These are phyloP conservation scores for Niveomyces coronatus DNA, from an alignment of 2,329 filamentous ascomycete species.

Conservation along the genomic window DNA sequence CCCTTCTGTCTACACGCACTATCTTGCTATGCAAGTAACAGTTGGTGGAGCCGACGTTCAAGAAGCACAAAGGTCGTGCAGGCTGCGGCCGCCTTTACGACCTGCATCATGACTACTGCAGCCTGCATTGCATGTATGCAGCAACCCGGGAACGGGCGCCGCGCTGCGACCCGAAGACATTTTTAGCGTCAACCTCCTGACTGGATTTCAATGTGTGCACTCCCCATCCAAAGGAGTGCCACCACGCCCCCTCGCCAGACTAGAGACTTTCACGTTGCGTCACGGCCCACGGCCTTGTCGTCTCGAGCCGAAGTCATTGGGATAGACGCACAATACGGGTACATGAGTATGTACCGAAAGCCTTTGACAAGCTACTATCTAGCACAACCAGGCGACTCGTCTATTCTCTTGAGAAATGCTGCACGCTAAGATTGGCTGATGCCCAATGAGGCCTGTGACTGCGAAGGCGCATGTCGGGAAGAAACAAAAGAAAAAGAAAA, in stretches of 20 bases:
- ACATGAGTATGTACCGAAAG: neutral
- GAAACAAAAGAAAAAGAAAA: too few species aligned
- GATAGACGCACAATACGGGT: slow-evolving; percentile 1
- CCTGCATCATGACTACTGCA: slow-evolving; percentile 22
- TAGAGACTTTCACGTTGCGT: slow-evolving; percentile 8
- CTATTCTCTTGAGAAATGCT: too few species aligned
- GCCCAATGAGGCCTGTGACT: too few species aligned
- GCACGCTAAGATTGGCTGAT: too few species aligned
- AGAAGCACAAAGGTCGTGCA: slow-evolving; percentile 21
- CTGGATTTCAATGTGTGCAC: slow-evolving; percentile 13
- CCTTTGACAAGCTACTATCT: too few species aligned
- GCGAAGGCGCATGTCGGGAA: too few species aligned
- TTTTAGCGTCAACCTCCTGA: slow-evolving; percentile 15
- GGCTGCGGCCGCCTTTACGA: slow-evolving; percentile 30
- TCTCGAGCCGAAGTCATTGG: slow-evolving; percentile 6
- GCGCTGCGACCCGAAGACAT: slow-evolving; percentile 22
- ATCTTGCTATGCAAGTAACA: slow-evolving; percentile 9
- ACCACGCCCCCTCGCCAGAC: slow-evolving; percentile 5
- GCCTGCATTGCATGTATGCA: too few species aligned
- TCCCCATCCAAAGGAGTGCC: slow-evolving; percentile 2
- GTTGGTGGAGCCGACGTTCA: slow-evolving; percentile 6
- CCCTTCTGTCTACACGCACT: too few species aligned
- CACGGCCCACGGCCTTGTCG: slow-evolving; percentile 7
- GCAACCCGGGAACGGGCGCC: slow-evolving; percentile 24
- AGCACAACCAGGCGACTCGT: too few species aligned